These are phyloP conservation scores for Populus alba DNA, from an alignment of 345 rosid species.

Conservation along the genomic window DNA sequence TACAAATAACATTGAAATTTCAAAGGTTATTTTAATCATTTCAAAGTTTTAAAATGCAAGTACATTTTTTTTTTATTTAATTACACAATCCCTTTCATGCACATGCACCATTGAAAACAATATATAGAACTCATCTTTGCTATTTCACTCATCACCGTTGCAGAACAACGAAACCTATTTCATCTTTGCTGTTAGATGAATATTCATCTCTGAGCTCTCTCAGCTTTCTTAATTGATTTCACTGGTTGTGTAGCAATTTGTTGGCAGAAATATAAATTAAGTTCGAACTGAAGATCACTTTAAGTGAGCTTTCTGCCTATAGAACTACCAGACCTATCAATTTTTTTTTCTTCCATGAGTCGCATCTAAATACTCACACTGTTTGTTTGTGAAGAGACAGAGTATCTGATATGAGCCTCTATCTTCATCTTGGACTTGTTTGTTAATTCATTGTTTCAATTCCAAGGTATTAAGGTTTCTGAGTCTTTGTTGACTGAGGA, in stretches of 20 bases:
- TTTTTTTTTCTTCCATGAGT: neutral
- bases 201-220: neutral
- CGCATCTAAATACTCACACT: neutral
- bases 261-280: neutral
- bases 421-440: neutral
- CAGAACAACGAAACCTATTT: neutral
- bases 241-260: neutral
- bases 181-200: neutral
- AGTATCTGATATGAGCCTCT: neutral
- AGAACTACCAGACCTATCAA: neutral
- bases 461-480: neutral
- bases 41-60: neutral
- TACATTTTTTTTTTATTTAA: neutral
- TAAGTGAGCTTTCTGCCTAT: neutral
- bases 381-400: neutral
- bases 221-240: neutral
- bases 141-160: neutral
- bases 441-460: neutral
- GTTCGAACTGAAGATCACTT: neutral
- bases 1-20: neutral
- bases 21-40: neutral
- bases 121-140: neutral
- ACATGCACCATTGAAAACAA: neutral
- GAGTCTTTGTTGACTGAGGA: neutral
- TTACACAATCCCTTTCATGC: neutral